A percentile compares a stretch with the other conserved stretches of the same genome.
Conservation (phyloP, 2,329 filamentous ascomycete genomes). For the Colletotrichum sp. region DNA sequence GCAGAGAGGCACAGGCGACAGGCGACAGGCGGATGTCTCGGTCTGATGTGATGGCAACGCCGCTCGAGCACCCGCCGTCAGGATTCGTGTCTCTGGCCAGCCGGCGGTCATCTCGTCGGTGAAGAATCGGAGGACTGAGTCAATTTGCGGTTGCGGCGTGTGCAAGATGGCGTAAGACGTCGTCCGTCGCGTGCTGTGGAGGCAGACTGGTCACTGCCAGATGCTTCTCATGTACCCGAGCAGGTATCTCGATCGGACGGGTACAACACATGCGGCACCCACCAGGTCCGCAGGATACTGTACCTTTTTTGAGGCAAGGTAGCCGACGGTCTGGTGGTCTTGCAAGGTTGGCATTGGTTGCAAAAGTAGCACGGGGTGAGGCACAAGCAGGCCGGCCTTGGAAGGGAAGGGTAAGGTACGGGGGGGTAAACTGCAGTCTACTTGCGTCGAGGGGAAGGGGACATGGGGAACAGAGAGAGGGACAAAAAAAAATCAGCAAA, state of each 20-base stretch:
- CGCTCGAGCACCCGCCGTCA: not conserved
- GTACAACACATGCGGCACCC: not conserved
- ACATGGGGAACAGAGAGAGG: not conserved
- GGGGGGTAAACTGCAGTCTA: not conserved
- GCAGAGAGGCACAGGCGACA: not conserved
- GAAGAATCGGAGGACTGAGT: not conserved
- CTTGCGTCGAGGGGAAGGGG: not conserved
- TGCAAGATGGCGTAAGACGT: not conserved
- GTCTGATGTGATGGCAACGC: slow-evolving; percentile 1
- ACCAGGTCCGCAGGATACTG: not conserved
- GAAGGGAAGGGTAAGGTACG: not conserved
- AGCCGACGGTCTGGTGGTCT: not conserved
- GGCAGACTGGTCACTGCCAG: not conserved
- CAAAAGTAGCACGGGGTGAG: not conserved
- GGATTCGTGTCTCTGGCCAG: not conserved
- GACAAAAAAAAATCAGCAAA: slow-evolving; percentile 1
- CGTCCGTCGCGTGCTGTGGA: not conserved
- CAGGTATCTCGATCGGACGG: not conserved
- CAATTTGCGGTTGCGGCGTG: not conserved
- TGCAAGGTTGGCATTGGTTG: not conserved
- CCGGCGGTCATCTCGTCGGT: not conserved
- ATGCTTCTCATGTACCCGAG: not conserved
- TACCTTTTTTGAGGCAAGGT: not conserved
- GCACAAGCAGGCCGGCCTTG: not conserved
- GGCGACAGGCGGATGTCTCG: not conserved